Conservation (phyloP, 1,139 yeast genomes). For the Saccharomyces pastorianus region DNA sequence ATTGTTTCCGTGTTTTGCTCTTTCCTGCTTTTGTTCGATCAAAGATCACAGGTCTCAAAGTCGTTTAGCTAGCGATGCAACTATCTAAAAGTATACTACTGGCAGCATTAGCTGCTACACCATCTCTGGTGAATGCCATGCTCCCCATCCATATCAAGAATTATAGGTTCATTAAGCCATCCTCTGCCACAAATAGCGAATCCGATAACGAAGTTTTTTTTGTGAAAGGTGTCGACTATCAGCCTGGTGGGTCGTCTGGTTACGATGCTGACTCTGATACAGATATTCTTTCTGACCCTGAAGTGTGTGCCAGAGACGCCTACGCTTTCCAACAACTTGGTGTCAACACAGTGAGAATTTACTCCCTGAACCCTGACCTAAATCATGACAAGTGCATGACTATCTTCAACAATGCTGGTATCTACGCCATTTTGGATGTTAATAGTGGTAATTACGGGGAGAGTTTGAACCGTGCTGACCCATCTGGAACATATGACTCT, state of each 20-base stretch:
- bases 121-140: constrained; percentile 31
- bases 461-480: constrained; percentile 67
- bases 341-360: constrained; percentile 61
- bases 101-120: constrained; percentile 10
- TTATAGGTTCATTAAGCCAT: constrained; percentile 42
- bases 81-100: background rate
- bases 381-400: constrained; percentile 88
- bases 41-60: background rate
- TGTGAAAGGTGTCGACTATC: constrained; percentile 59
- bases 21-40: background rate
- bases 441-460: constrained; percentile 62
- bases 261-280: constrained; percentile 34
- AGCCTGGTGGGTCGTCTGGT: constrained; percentile 65
- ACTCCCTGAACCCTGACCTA: constrained; percentile 67
- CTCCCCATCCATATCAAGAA: constrained; percentile 42
- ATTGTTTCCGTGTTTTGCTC: background rate
- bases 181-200: constrained; percentile 27
- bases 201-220: constrained; percentile 43
- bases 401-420: constrained; percentile 77
- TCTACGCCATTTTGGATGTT: constrained; percentile 79
- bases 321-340: constrained; percentile 68
- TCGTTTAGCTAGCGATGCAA: background rate
- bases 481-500: constrained; percentile 59
- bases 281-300: constrained; percentile 71
- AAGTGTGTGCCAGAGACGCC: constrained; percentile 73